Base-by-base conservation (phyloP, 306 rosid species). In the Medicago truncatula region DNA sequence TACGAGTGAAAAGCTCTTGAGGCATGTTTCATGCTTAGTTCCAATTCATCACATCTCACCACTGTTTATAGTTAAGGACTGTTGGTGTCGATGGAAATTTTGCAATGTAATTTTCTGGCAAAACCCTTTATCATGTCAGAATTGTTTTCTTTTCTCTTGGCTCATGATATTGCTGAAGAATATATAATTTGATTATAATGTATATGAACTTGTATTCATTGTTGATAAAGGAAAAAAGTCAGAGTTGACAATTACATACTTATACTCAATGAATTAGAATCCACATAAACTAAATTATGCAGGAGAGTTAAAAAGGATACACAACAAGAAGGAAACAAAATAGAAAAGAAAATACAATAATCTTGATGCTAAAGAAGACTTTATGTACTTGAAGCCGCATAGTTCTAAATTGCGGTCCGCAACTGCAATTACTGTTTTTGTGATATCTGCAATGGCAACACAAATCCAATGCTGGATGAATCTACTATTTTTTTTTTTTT, bases 1-100 rank as follows among this genome's bases (percentile, higher is more conserved):
- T 76, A 74, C 3, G 71, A 67, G 36, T 80, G 84, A 85, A 85
- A 75, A 70, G 23, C 61, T 63, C 20, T 21, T 21, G 34, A 78
- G n/a, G 61, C 68, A 58, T 77, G 39, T 69, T 72, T 73, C 25
- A 16, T 74, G 23, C 46, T 57, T 61, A 5, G 28, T 50, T 82
- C 50, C 11, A 44, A 31, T 31, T 58, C 53, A 54, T 44, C 74
- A 6, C 34, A 67, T n/a, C 5, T 71, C 14, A 9, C 34, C 59
- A 34, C 43, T 63, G 60, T 63, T 50, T 13, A 46, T 58, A 67
- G 8, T 65, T 34, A 56, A 18, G 5, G 18, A 23, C 14, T 64
- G 67, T 39, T 71, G 72, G 40, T 72, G 23, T 71, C 66, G 23
- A 21, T 21, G 23, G 23, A 21, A 21, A 21, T 21, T 1, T 21